Evolutionary conservation across 1,284 basidiomycete species (phyloP).

Genomic region (Anthracocystis walkeri): DNA sequence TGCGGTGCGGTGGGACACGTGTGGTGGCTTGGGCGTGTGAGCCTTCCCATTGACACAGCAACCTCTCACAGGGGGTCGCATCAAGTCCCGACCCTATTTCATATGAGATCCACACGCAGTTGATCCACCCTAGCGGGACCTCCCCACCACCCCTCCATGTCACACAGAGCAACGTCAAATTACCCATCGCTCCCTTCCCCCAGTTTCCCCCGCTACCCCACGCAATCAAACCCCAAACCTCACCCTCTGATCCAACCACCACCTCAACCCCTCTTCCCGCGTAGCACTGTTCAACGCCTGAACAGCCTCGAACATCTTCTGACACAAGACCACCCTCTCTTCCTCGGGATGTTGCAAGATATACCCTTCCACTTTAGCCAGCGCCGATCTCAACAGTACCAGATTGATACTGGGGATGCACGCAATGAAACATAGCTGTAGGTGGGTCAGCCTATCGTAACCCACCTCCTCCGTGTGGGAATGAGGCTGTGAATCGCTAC

Average conservation of each 20-base stretch:
- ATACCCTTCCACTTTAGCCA: constrained; percentile 50
- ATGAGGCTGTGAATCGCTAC: constrained; percentile 24
- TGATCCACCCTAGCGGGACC: too few species aligned
- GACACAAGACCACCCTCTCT: constrained; percentile 37
- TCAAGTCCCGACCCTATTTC: too few species aligned
- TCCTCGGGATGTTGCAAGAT: constrained; percentile 44
- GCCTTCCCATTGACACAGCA: too few species aligned
- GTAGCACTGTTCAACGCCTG: constrained; percentile 63
- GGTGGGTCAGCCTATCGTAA: constrained; percentile 30
- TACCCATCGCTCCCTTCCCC: too few species aligned
- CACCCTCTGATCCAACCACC: constrained; percentile 64
- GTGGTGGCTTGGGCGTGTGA: too few species aligned
- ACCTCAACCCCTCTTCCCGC: constrained; percentile 62
- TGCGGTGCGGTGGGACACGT: too few species aligned
- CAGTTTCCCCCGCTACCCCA: not conserved
- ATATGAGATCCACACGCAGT: too few species aligned
- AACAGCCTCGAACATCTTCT: constrained; percentile 59
- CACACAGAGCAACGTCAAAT: too few species aligned
- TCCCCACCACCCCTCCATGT: not conserved
- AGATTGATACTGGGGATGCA: constrained; percentile 64
- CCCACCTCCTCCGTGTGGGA: not conserved
- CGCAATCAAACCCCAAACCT: constrained; percentile 51
- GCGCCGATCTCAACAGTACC: constrained; percentile 62
- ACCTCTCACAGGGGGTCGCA: too few species aligned
- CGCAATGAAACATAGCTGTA: constrained; percentile 53